Conservation (phyloP, 345 rosid species). For the Eucalyptus viminalis region DNA sequence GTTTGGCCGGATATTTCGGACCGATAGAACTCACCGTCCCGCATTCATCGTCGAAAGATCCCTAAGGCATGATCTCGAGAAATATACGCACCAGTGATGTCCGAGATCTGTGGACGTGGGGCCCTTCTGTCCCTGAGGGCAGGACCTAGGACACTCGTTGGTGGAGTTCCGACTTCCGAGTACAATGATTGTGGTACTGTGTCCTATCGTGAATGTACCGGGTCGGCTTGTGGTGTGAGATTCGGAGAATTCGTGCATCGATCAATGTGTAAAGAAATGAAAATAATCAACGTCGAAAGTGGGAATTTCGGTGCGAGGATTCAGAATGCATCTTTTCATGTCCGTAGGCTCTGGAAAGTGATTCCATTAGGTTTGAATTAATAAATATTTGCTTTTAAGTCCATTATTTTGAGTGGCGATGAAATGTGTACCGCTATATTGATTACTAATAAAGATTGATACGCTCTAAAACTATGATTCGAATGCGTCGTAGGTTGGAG, state of each 20-base stretch:
- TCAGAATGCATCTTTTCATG: no score
- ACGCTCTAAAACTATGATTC: no score
- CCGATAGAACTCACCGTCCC: not conserved
- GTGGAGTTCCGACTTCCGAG: not conserved
- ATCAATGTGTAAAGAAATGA: no score
- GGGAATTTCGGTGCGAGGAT: not conserved
- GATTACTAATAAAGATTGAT: no score
- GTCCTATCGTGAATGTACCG: not conserved
- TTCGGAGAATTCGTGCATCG: not conserved
- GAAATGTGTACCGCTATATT: rapidly evolving
- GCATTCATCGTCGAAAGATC: not conserved
- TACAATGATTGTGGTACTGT: not conserved
- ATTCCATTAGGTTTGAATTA: no score
- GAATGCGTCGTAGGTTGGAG: no score
- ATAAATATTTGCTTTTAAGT: no score
- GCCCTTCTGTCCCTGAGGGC: not conserved
- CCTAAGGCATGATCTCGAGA: not conserved
- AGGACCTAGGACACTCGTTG: not conserved
- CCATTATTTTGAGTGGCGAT: no score
- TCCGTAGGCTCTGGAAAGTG: no score
- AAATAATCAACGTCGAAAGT: not conserved
- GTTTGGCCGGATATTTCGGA: not conserved
- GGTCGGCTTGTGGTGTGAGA: not conserved
- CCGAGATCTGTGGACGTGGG: not conserved
- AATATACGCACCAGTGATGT: not conserved